These are phyloP conservation scores for Tuctoria greenei DNA, from an alignment of 176 grass and related monocot species.

Conservation along the genomic window DNA sequence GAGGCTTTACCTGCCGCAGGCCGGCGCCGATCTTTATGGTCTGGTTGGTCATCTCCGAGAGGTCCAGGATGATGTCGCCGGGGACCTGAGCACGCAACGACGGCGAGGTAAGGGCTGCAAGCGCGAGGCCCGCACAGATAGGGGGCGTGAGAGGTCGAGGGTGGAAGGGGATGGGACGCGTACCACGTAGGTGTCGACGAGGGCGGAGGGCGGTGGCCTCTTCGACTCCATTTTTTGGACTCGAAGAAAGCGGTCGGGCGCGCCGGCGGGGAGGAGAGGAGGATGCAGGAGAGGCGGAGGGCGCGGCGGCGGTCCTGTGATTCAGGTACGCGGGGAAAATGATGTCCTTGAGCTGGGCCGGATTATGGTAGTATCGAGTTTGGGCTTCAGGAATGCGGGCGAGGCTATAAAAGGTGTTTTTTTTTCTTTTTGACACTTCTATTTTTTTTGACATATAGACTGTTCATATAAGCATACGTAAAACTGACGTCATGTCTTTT, in stretches of 20 bases:
- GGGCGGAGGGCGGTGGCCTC: slow-evolving; percentile 26
- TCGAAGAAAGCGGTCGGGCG: background rate
- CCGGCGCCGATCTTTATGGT: slow-evolving; percentile 81
- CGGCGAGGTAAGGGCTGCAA: slow-evolving; percentile 5
- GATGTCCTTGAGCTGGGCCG: background rate
- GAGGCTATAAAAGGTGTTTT: background rate
- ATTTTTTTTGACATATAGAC: no score
- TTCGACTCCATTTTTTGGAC: slow-evolving; percentile 33
- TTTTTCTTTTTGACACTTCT: background rate
- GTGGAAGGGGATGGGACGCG: background rate
- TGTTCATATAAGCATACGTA: no score
- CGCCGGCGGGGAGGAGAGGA: slow-evolving; percentile 6
- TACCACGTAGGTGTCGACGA: slow-evolving; percentile 47
- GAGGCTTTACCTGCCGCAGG: slow-evolving; percentile 62
- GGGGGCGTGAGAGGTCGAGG: background rate
- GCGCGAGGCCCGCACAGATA: background rate
- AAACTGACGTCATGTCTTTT: no score
- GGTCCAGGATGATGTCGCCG: slow-evolving; percentile 76
- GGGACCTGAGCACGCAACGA: slow-evolving; percentile 53
- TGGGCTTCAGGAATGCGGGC: background rate
- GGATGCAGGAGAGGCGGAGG: background rate
- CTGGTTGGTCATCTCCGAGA: slow-evolving; percentile 71
- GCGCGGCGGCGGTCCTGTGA: slow-evolving; percentile 11
- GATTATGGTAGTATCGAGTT: background rate
- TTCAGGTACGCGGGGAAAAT: background rate